These are phyloP conservation scores for Torulaspora globosa DNA, from an alignment of 1,139 yeast species.

Conservation along the genomic window DNA sequence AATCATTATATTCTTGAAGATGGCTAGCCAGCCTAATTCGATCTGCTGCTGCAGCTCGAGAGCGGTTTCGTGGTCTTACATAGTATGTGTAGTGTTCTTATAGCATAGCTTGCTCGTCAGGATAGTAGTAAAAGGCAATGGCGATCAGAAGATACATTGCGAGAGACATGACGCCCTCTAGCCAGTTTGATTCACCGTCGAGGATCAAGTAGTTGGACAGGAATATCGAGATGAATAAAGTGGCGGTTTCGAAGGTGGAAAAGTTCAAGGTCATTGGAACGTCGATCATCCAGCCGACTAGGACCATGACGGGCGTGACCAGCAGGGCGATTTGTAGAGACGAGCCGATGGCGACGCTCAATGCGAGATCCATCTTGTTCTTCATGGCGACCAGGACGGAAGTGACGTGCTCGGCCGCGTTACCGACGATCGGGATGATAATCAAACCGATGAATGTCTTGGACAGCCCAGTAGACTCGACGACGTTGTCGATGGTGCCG, in stretches of 20 bases:
- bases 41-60: neutral
- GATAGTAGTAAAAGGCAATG: constrained; percentile 71
- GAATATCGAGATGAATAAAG: constrained; percentile 81
- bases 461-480: constrained; percentile 75
- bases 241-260: constrained; percentile 89
- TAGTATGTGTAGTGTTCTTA: neutral
- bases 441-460: constrained; percentile 94
- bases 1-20: neutral
- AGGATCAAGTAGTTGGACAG: constrained; percentile 80
- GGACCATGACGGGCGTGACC: constrained; percentile 91
- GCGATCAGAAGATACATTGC: constrained; percentile 85
- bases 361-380: constrained; percentile 95
- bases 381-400: constrained; percentile 92
- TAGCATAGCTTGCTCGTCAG: constrained; percentile 32
- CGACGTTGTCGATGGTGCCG: constrained; percentile 86
- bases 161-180: constrained; percentile 89
- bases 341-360: constrained; percentile 97
- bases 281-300: constrained; percentile 84
- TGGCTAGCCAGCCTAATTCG: constrained; percentile 3
- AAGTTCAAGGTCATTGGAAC: constrained; percentile 92
- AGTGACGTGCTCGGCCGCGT: constrained; percentile 98
- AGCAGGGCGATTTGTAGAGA: constrained; percentile 92
- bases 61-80: neutral
- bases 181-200: constrained; percentile 96
- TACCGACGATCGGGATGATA: constrained; percentile 93